phyloP scores from a whole-genome alignment of 192 early-diverging fungal genomes.

The Linderina pennispora region DNA sequence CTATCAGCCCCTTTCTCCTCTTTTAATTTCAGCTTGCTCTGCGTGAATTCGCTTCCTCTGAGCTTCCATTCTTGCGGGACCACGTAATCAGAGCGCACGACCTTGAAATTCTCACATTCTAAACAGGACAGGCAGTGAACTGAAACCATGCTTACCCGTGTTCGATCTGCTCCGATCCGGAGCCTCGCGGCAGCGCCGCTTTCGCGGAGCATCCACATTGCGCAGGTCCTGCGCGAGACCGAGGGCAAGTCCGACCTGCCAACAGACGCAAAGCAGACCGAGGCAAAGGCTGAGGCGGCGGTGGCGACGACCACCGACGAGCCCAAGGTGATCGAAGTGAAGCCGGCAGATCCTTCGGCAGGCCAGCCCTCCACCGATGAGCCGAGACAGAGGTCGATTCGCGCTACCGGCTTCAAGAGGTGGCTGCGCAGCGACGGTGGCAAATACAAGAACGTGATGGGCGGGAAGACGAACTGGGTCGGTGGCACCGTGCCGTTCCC shows the following conservation, averaged over 20 bases:
- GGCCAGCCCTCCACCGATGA: too few species aligned
- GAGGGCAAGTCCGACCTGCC: not conserved
- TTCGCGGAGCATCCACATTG: constrained; percentile 12
- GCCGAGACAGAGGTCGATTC: too few species aligned
- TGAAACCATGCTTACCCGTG: constrained; percentile 12
- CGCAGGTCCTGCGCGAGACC: not conserved
- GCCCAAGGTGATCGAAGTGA: too few species aligned
- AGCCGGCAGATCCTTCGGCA: too few species aligned
- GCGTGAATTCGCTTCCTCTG: too few species aligned
- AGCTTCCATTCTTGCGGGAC: too few species aligned
- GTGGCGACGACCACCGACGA: not conserved
- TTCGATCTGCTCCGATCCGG: constrained; percentile 8
- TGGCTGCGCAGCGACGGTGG: constrained; percentile 19
- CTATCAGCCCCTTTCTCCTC: too few species aligned
- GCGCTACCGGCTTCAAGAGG: constrained; percentile 19
- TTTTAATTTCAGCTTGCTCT: too few species aligned
- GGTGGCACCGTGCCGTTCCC: constrained; percentile 66
- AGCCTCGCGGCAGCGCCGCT: constrained; percentile 1
- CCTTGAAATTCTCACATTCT: too few species aligned
- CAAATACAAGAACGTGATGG: constrained; percentile 15
- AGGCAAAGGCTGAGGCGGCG: not conserved
- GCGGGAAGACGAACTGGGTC: constrained; percentile 21
- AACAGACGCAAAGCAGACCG: not conserved
- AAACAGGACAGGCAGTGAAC: too few species aligned
- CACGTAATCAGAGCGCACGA: too few species aligned